Evolutionary conservation across 2,329 filamentous ascomycete species (phyloP), one percentile per base, ranked within the genome.

Genomic region (Pestalotiopsis sp.): DNA sequence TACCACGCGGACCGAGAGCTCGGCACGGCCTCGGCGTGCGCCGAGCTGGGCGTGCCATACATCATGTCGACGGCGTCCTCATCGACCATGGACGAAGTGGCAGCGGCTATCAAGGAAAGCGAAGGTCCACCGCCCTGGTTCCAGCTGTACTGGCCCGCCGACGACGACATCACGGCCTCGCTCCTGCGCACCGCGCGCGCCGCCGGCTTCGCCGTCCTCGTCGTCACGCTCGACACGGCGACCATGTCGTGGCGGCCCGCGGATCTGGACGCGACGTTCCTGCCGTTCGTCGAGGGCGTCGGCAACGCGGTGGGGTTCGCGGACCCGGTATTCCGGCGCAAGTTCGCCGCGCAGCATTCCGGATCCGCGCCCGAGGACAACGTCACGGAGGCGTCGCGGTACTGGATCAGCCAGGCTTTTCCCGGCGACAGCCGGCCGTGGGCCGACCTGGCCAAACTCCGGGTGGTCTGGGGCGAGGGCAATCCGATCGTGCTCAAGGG

Each of bases 201-300:
- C 0, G 84, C 81, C 39, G 91, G 91, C 1, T 94, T 85, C 78
- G 84, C 83, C 40, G 89, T 89, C 0, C 82, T 94, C 0, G 86
- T 94, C 6, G 89, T 94, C 0, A 94, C 92, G 0, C 81, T 93
- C 0, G 92, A 94, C 76, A 93, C 91, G 0, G 92, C 88, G 78
- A 84, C 85, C 13, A 82, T 94, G 44, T 86, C 85, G 0, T 94
- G 91, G 91, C 83, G 92, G 48, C 91, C 91, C 0, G 83, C 81
- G 0, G 91, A 93, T 73, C 83, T 93, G 4, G 90, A 92, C 70
- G 83, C 84, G 14, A 86, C 82, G 2, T 91, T 88, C 72, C 73
- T 88, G 0, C 86, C 89, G 0, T 91, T 92, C 70, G 78, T 89
- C 35, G 83, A 80, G 52, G 86, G 87, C 0, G 76, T 86, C 10